Conservation (phyloP, 768 basidiomycete species). For the Pisolithus tinctorius region DNA sequence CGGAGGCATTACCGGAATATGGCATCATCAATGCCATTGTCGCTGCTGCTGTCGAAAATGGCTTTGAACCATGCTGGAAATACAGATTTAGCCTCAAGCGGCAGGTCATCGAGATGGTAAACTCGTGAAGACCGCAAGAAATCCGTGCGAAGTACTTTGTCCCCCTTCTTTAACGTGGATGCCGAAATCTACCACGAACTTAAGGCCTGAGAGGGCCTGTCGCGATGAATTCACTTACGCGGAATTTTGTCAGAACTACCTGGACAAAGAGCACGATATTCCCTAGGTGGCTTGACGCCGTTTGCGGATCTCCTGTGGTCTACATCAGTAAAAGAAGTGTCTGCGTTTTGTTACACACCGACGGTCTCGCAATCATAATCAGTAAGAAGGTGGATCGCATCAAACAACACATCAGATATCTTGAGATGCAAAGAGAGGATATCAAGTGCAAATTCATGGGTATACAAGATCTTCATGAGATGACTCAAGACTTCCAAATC, state of each 20-base stretch:
- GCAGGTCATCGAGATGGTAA: slow-evolving; percentile 34
- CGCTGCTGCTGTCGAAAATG: slow-evolving; percentile 67
- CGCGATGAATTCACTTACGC: slow-evolving; percentile 34
- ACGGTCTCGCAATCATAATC: slow-evolving; percentile 77
- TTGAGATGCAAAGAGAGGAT: slow-evolving; percentile 62
- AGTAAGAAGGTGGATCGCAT: slow-evolving; percentile 55
- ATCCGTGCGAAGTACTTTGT: slow-evolving; percentile 40
- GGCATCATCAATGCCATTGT: slow-evolving; percentile 82
- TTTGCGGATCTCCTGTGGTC: slow-evolving; percentile 70
- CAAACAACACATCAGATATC: slow-evolving; percentile 57
- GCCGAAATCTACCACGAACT: slow-evolving; percentile 40
- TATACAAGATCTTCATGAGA: slow-evolving; percentile 60
- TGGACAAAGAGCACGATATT: slow-evolving; percentile 75
- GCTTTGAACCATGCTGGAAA: slow-evolving; percentile 68
- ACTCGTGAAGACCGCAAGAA: slow-evolving; percentile 45
- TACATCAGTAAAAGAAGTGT: background rate
- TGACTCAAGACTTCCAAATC: slow-evolving; percentile 68
- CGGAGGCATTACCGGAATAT: slow-evolving; percentile 46
- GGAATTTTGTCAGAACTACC: slow-evolving; percentile 55
- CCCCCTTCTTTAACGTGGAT: slow-evolving; percentile 39
- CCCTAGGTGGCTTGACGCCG: slow-evolving; percentile 70
- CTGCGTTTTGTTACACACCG: slow-evolving; percentile 39
- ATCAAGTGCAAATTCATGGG: slow-evolving; percentile 55
- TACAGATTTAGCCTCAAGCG: slow-evolving; percentile 36
- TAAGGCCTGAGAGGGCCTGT: background rate